phyloP scores from a whole-genome alignment of 2,329 filamentous ascomycete species.

The Colletotrichum tropicale region DNA sequence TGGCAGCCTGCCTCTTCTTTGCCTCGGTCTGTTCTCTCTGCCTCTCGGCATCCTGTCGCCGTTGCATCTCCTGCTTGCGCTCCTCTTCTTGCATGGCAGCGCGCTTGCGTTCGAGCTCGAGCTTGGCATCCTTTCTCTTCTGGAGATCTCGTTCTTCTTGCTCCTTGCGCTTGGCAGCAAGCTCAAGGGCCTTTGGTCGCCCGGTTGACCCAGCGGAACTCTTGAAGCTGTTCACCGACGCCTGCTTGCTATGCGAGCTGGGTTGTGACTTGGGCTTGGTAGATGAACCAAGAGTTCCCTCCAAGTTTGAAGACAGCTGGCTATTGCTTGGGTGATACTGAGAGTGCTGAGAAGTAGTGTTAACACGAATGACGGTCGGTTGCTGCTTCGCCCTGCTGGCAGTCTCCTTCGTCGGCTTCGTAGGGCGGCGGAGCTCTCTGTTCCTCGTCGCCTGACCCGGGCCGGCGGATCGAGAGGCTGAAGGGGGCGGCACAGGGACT shows the following conservation, averaged over 20 bases:
- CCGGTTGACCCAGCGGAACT: slow-evolving; percentile 66
- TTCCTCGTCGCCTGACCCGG: slow-evolving; percentile 52
- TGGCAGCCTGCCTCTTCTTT: slow-evolving; percentile 69
- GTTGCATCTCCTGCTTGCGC: slow-evolving; percentile 60
- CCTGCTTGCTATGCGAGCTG: slow-evolving; percentile 62
- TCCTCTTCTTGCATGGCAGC: slow-evolving; percentile 70
- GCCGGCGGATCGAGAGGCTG: slow-evolving; percentile 57
- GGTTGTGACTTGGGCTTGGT: slow-evolving; percentile 68
- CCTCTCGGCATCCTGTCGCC: slow-evolving; percentile 65
- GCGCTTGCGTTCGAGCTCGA: slow-evolving; percentile 79
- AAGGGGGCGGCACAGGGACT: slow-evolving; percentile 62
- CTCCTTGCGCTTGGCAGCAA: slow-evolving; percentile 82
- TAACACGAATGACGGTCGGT: slow-evolving; percentile 75
- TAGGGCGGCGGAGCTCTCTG: slow-evolving; percentile 61
- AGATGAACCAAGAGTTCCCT: slow-evolving; percentile 55
- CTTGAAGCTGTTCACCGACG: slow-evolving; percentile 65
- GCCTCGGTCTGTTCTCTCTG: slow-evolving; percentile 66
- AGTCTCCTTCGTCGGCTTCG: slow-evolving; percentile 67
- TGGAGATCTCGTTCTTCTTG: slow-evolving; percentile 82
- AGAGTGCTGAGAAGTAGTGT: slow-evolving; percentile 66
- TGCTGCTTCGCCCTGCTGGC: slow-evolving; percentile 66
- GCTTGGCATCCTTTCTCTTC: slow-evolving; percentile 80
- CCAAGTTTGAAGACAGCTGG: slow-evolving; percentile 60
- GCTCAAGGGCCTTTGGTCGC: slow-evolving; percentile 73
- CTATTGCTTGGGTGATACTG: slow-evolving; percentile 65